Evolutionary conservation across 441 rosid genomes (phyloP).

Genomic region (Breynia disticha): DNA sequence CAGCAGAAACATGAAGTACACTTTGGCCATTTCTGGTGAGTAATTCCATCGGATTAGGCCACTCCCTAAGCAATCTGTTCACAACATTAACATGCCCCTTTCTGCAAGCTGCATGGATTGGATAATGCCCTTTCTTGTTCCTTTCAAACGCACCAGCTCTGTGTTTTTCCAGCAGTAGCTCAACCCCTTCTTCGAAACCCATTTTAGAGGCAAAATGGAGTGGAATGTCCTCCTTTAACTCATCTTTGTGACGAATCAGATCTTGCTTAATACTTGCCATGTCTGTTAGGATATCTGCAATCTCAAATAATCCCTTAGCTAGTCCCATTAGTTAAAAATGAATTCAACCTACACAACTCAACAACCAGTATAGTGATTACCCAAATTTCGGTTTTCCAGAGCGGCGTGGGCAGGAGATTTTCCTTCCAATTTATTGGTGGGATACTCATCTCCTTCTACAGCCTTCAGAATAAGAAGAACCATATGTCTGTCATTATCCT

Average conservation of each 20-base stretch:
- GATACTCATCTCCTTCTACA: no score
- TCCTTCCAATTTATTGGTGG: no score
- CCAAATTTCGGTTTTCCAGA: no score
- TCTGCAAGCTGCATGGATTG: constrained; percentile 14
- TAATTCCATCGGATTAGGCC: constrained; percentile 17
- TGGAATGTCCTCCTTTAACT: not conserved
- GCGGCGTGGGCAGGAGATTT: no score
- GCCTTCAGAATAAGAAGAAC: no score
- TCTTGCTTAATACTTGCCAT: not conserved
- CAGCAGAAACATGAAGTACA: constrained; percentile 21
- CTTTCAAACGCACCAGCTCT: not conserved
- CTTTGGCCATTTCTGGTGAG: constrained; percentile 11
- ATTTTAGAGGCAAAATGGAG: not conserved
- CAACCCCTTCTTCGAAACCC: not conserved
- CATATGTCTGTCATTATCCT: not conserved
- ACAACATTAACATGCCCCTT: constrained; percentile 10
- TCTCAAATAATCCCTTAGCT: no score
- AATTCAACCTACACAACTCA: no score
- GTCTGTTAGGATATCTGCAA: no score
- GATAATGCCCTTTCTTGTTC: constrained; percentile 3
- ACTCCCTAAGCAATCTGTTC: constrained; percentile 8
- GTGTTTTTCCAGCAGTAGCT: not conserved
- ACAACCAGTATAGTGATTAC: no score
- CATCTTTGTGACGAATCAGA: not conserved
- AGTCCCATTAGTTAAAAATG: no score